A percentile compares a stretch with the other conserved stretches of the same genome.
These are phyloP conservation scores for Dioscorea cayenensis DNA, from an alignment of 116 monocot species.

Conservation along the genomic window DNA sequence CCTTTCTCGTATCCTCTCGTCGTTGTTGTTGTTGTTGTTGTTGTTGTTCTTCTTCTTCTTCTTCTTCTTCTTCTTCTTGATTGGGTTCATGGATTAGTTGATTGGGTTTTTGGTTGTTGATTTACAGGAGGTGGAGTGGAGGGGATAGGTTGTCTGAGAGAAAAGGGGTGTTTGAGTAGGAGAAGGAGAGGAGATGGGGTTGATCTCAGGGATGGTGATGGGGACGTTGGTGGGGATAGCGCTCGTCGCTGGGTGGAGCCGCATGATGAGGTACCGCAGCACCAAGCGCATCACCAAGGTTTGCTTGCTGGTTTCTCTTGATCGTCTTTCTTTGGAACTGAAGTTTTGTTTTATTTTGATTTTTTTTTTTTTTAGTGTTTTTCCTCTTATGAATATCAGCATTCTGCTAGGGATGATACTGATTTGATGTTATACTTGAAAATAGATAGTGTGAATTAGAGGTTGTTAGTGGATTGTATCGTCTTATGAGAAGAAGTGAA, in stretches of 20 bases:
- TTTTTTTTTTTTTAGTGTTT: neutral
- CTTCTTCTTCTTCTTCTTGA: neutral
- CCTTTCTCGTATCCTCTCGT: too few species aligned
- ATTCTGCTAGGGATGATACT: too few species aligned
- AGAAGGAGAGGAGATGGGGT: slow-evolving; percentile 50
- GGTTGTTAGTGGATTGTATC: too few species aligned
- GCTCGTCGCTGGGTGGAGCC: slow-evolving; percentile 82
- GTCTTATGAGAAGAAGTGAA: too few species aligned
- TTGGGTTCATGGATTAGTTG: neutral
- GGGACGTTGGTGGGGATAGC: slow-evolving; percentile 74
- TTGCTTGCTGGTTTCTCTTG: neutral
- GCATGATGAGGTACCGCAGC: slow-evolving; percentile 72
- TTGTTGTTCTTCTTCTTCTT: neutral
- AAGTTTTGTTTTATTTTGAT: neutral
- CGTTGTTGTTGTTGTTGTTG: too few species aligned
- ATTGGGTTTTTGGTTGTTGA: neutral
- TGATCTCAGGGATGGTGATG: slow-evolving; percentile 80
- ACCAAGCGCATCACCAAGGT: slow-evolving; percentile 81
- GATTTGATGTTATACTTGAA: too few species aligned
- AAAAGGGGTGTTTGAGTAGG: too few species aligned
- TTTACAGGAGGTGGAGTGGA: neutral
- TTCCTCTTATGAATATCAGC: too few species aligned
- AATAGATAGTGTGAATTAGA: too few species aligned
- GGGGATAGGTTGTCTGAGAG: too few species aligned
- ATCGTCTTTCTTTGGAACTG: too few species aligned